These are phyloP conservation scores for Hypoxylon fuscum DNA, from an alignment of 495 filamentous ascomycete species.

Conservation along the genomic window DNA sequence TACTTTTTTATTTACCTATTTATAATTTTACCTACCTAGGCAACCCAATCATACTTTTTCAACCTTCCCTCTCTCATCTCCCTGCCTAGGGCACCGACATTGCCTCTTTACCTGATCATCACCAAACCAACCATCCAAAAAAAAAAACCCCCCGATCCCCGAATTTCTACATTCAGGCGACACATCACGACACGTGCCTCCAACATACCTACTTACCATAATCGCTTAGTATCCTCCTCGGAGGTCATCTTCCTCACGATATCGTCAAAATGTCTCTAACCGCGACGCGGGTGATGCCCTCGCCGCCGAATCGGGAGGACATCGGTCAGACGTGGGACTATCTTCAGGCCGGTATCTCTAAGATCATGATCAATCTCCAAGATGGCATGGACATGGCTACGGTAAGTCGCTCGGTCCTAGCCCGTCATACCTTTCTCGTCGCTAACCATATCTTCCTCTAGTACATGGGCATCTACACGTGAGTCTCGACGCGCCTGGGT, in stretches of 20 bases:
- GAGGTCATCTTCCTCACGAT: slow-evolving; percentile 18
- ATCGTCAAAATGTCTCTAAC: slow-evolving; percentile 28
- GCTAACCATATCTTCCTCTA: slow-evolving; percentile 45
- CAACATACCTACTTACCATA: neutral
- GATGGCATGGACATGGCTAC: slow-evolving; percentile 92
- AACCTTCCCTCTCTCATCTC: neutral
- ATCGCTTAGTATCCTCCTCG: slow-evolving; percentile 12
- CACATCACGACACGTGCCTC: neutral
- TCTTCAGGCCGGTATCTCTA: slow-evolving; percentile 84
- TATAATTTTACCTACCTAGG: no score
- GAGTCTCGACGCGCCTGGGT: slow-evolving; percentile 43
- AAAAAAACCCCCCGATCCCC: no score
- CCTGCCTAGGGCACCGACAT: no score
- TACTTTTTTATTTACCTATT: no score
- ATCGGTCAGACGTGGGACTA: slow-evolving; percentile 88
- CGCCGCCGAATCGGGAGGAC: slow-evolving; percentile 79
- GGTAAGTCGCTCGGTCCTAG: slow-evolving; percentile 59
- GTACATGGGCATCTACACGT: slow-evolving; percentile 99
- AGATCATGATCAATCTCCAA: slow-evolving; percentile 91
- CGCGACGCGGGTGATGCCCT: slow-evolving; percentile 49
- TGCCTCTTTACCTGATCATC: no score
- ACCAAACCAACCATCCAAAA: no score
- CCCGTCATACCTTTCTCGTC: neutral
- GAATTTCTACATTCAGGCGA: slow-evolving; percentile 1
- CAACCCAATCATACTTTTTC: neutral